Base-by-base conservation (phyloP, 2,329 filamentous ascomycete genomes). In the Penicillium sp. region DNA sequence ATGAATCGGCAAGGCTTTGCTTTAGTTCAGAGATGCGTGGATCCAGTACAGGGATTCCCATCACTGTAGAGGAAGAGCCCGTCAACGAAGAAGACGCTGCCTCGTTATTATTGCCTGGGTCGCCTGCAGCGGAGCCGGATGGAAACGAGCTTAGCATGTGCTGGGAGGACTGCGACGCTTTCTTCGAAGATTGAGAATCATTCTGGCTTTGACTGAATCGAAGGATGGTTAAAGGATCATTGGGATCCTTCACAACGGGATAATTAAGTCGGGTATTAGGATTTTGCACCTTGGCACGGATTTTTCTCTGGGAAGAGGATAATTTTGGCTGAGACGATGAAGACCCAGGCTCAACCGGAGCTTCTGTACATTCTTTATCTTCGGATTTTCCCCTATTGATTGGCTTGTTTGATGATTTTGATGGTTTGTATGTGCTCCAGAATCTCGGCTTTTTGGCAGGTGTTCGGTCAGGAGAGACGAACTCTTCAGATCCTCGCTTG, bases 191-290 rank as follows among this genome's bases (percentile, higher is more conserved):
- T 51, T 55, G 53, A 16, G 72, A 76, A 54, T 81, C 84, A 47
- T 81, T 79, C 71, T 93, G 90, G 66, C 88, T 91, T 71, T 93
- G 90, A 66, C 88, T 91, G 29, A 91, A 77, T 45, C 87, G 84
- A 46, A 86, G 64, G 27, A 81, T 78, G 0, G 88, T 90, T 57
- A 80, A 81, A 5, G 84, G 82, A 64, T 90, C 85, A 64, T 86
- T 82, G 1, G 87, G 83, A 64, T 93, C 86, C 74, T 96, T 96
- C 22, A 93, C 90, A 13, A 92, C 84, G 1, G 88, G 83, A 66
- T 91, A 96, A 27, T 81, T 82, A 26, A 91, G 77, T 22, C 78
- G 81, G 60, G 80, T 67, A 62, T 75, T 71, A 62, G 75, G 61
- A 56, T 71, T 64, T 22, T 56, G 52, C 7, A 69, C 69, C 49